A percentile compares a stretch with the other conserved stretches of the same genome.
phyloP scores from a whole-genome alignment of 495 filamentous ascomycete species.

The Apodospora peruviana region DNA sequence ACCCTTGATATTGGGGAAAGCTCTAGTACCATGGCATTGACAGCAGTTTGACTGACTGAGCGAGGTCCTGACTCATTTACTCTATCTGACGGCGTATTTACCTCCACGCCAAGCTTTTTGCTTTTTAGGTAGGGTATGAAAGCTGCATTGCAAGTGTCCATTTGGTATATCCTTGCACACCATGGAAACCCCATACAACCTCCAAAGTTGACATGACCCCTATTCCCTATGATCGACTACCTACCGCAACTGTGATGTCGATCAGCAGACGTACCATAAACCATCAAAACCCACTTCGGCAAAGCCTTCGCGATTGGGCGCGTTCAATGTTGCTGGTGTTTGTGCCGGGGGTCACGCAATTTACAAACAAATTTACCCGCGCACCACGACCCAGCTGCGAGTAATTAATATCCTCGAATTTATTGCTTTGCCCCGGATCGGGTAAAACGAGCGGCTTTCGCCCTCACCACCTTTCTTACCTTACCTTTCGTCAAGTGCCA shows the following conservation, averaged over 20 bases:
- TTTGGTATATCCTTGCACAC: neutral
- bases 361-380: slow-evolving; percentile 24
- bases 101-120: too few species aligned
- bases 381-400: slow-evolving; percentile 1
- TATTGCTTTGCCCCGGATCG: slow-evolving; percentile 26
- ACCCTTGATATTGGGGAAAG: too few species aligned
- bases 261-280: neutral
- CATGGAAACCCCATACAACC: neutral
- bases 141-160: neutral
- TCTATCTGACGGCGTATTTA: too few species aligned
- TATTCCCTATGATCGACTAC: neutral
- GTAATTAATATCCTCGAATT: slow-evolving; percentile 24
- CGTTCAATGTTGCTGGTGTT: too few species aligned
- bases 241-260: neutral
- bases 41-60: too few species aligned
- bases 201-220: neutral
- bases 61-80: too few species aligned
- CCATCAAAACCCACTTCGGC: neutral
- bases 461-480: neutral
- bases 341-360: neutral
- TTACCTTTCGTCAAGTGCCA: neutral
- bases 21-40: too few species aligned
- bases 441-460: slow-evolving; percentile 17
- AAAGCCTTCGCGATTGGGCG: too few species aligned
- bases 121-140: too few species aligned